Conservation (phyloP, 495 filamentous ascomycete species). For the Penicillium canariense region DNA sequence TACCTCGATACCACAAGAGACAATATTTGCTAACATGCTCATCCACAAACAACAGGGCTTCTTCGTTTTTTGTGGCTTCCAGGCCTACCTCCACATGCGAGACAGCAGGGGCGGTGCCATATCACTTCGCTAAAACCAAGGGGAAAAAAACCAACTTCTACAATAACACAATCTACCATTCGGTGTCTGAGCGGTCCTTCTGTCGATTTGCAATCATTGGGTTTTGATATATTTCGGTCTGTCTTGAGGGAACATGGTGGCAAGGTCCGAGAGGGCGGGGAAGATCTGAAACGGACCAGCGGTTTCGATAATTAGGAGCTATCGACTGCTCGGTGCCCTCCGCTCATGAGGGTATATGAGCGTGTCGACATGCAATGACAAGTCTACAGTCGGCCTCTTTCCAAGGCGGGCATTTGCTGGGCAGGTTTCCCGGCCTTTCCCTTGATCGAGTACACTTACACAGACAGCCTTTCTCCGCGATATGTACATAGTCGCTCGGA, state of each 20-base stretch:
- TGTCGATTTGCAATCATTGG: slow-evolving; percentile 21
- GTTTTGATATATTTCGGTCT: slow-evolving; percentile 23
- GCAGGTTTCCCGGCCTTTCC: slow-evolving; percentile 22
- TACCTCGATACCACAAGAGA: neutral
- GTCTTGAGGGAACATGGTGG: slow-evolving; percentile 13
- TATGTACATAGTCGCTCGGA: slow-evolving; percentile 31
- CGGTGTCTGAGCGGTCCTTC: slow-evolving; percentile 18
- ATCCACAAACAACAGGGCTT: slow-evolving; percentile 57
- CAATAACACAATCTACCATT: slow-evolving; percentile 3
- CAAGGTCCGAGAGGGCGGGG: slow-evolving; percentile 8
- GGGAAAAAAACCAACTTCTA: slow-evolving; percentile 8
- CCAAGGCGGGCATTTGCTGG: slow-evolving; percentile 18
- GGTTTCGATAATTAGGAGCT: neutral
- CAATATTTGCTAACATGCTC: neutral
- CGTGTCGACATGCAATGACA: slow-evolving; percentile 2
- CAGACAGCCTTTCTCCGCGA: slow-evolving; percentile 12
- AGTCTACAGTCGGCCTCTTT: slow-evolving; percentile 8
- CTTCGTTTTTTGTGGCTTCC: slow-evolving; percentile 84
- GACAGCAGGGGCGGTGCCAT: slow-evolving; percentile 79
- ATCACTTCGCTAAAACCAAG: slow-evolving; percentile 56
- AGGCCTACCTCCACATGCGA: slow-evolving; percentile 76
- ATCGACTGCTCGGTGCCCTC: neutral
- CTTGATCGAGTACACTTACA: slow-evolving; percentile 11
- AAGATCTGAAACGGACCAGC: slow-evolving; percentile 16
- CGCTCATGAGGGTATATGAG: neutral